A percentile compares a stretch with the other conserved stretches of the same genome.
Evolutionary conservation across 208 protist species (phyloP).

Genomic region (Willaertia magna): DNA sequence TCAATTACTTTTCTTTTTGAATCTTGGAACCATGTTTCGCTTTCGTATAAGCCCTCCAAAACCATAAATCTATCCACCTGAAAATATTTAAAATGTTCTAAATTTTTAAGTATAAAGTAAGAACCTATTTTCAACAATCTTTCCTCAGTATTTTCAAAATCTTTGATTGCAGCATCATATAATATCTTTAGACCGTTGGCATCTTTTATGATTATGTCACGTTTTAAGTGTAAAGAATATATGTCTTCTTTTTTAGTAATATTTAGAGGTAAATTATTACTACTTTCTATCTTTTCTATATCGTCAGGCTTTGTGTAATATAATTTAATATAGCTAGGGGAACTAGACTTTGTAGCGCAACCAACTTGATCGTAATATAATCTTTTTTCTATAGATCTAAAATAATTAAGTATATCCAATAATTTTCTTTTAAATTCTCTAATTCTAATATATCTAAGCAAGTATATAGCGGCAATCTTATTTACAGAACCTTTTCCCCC

Average conservation of each 20-base stretch:
- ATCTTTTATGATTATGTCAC: constrained; percentile 21
- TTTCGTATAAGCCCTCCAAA: constrained; percentile 32
- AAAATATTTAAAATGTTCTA: background rate
- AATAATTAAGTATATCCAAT: constrained; percentile 34
- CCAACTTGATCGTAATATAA: constrained; percentile 25
- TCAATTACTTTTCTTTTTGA: constrained; percentile 31
- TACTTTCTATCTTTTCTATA: background rate
- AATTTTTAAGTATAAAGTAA: constrained; percentile 18
- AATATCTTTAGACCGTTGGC: constrained; percentile 24
- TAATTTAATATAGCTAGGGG: background rate
- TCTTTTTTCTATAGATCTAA: constrained; percentile 25
- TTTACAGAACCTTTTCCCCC: background rate
- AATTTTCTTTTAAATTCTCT: constrained; percentile 29
- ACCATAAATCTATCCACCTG: constrained; percentile 25
- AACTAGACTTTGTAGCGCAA: background rate
- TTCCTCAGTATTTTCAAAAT: constrained; percentile 22
- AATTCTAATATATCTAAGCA: constrained; percentile 30
- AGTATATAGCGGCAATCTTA: constrained; percentile 23
- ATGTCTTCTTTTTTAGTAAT: constrained; percentile 10
- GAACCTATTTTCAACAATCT: constrained; percentile 25
- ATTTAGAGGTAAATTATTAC: background rate
- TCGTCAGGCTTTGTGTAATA: background rate
- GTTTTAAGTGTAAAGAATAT: background rate
- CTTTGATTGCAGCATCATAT: constrained; percentile 28
- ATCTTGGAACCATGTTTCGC: constrained; percentile 33